These are phyloP conservation scores for Arabidopsis hybrid DNA, from an alignment of 441 rosid genomes.

Conservation along the genomic window DNA sequence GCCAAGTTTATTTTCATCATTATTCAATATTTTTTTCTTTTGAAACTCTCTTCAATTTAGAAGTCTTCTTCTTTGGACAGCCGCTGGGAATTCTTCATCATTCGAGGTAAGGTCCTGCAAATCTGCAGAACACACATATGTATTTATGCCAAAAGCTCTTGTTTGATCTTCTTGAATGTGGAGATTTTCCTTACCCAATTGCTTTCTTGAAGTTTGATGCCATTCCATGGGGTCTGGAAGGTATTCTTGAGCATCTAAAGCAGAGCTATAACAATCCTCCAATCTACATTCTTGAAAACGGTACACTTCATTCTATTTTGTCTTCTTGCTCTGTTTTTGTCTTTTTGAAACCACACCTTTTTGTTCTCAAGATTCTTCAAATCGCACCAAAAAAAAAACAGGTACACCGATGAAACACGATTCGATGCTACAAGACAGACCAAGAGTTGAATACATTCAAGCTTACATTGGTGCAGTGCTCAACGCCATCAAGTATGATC, in stretches of 20 bases:
- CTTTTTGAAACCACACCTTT: slow-evolving; percentile 3
- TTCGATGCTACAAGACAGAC: slow-evolving; percentile 55
- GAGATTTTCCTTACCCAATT: background rate
- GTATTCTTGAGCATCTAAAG: slow-evolving; percentile 60
- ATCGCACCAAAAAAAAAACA: slow-evolving; percentile 21
- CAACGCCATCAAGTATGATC: slow-evolving; percentile 60
- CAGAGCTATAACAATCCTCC: slow-evolving; percentile 71
- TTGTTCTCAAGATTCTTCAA: slow-evolving; percentile 1
- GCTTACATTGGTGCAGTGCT: slow-evolving; percentile 62
- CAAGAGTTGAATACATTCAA: slow-evolving; percentile 58
- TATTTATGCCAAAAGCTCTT: background rate
- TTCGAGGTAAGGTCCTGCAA: background rate
- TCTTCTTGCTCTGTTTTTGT: background rate
- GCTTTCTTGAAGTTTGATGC: slow-evolving; percentile 47
- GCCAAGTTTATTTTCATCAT: slow-evolving; percentile 23
- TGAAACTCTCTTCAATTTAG: slow-evolving; percentile 14
- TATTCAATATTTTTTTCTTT: background rate
- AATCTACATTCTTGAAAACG: slow-evolving; percentile 77
- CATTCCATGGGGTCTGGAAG: slow-evolving; percentile 59
- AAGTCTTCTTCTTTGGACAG: slow-evolving; percentile 21
- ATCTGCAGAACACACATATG: background rate
- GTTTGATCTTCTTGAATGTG: slow-evolving; percentile 9
- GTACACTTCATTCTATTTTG: slow-evolving; percentile 46
- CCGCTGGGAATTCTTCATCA: slow-evolving; percentile 9
- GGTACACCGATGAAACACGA: slow-evolving; percentile 49